A percentile compares a stretch with the other conserved stretches of the same genome.
Evolutionary conservation across 495 filamentous ascomycete genomes (phyloP).

Genomic region (Penicillium paxilli): DNA sequence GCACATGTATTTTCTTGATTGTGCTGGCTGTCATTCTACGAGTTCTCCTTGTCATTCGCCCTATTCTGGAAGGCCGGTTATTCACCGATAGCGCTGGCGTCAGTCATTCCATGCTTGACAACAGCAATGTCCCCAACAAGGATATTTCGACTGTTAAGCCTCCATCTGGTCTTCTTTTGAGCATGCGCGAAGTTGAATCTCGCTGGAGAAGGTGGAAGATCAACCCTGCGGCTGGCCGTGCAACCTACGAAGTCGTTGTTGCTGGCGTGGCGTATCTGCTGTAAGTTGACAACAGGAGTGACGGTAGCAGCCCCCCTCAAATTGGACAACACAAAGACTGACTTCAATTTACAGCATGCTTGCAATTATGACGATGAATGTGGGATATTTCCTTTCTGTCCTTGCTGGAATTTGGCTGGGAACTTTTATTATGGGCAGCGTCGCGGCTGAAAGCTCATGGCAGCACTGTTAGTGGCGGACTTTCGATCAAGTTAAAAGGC

Average conservation of each 20-base stretch:
- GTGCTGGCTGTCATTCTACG: slow-evolving; percentile 26
- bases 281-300: slow-evolving; percentile 7
- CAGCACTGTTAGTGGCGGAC: slow-evolving; percentile 17
- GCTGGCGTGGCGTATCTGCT: slow-evolving; percentile 28
- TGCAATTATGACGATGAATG: slow-evolving; percentile 36
- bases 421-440: slow-evolving; percentile 32
- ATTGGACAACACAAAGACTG: neutral
- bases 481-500: neutral
- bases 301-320: neutral
- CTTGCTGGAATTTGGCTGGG: slow-evolving; percentile 28
- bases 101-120: slow-evolving; percentile 7
- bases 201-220: slow-evolving; percentile 30
- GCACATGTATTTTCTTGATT: slow-evolving; percentile 33
- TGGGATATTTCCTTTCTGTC: slow-evolving; percentile 32
- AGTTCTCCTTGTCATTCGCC: slow-evolving; percentile 23
- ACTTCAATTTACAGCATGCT: slow-evolving; percentile 24
- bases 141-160: neutral
- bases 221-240: slow-evolving; percentile 25
- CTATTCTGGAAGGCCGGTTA: slow-evolving; percentile 19
- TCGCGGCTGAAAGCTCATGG: slow-evolving; percentile 26
- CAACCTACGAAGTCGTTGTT: slow-evolving; percentile 22
- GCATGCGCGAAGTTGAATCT: slow-evolving; percentile 16
- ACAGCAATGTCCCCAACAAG: slow-evolving; percentile 4
- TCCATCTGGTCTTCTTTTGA: slow-evolving; percentile 7
- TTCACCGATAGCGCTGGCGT: slow-evolving; percentile 23